Evolutionary conservation across 805 yeast species (phyloP).

Genomic region (Millerozyma miso): DNA sequence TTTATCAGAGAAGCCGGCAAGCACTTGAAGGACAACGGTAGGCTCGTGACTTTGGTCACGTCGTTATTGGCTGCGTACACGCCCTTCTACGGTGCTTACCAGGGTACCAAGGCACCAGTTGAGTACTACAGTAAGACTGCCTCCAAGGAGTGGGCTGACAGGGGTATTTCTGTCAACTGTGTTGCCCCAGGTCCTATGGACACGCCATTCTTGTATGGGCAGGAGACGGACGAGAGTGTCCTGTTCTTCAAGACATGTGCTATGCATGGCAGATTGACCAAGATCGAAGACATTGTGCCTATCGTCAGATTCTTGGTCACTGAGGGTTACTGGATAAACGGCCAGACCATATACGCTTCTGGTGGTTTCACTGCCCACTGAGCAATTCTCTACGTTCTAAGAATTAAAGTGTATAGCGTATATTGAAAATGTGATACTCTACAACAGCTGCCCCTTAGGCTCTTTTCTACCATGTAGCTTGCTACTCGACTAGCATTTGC

Average conservation of each 20-base stretch:
- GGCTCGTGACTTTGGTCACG: slow-evolving; percentile 55
- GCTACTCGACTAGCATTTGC: too few relatives aligned
- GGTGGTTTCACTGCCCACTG: slow-evolving; percentile 66
- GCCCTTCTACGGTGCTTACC: slow-evolving; percentile 47
- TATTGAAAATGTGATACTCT: too few relatives aligned
- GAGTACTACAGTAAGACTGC: slow-evolving; percentile 50
- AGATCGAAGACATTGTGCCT: slow-evolving; percentile 60
- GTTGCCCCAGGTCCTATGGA: slow-evolving; percentile 70
- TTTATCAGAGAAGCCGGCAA: slow-evolving; percentile 56
- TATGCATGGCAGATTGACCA: slow-evolving; percentile 48
- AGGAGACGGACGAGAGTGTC: slow-evolving; percentile 50
- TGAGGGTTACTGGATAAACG: slow-evolving; percentile 68
- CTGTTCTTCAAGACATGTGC: slow-evolving; percentile 53
- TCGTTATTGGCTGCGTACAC: slow-evolving; percentile 65
- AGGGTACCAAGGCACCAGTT: slow-evolving; percentile 56
- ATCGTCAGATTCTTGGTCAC: slow-evolving; percentile 55
- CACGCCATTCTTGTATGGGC: slow-evolving; percentile 61
- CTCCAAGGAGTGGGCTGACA: slow-evolving; percentile 48
- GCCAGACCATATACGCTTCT: slow-evolving; percentile 61
- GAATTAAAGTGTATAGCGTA: too few relatives aligned
- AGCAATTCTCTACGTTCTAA: slow-evolving; percentile 1
- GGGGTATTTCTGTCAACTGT: slow-evolving; percentile 47
- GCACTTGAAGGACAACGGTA: slow-evolving; percentile 47
- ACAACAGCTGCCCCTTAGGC: too few relatives aligned
- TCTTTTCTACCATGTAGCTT: too few relatives aligned